Percentiles rank a stretch among this genome's conserved stretches.
phyloP scores from a whole-genome alignment of 768 basidiomycete genomes.

The Lyophyllum shimeji region DNA sequence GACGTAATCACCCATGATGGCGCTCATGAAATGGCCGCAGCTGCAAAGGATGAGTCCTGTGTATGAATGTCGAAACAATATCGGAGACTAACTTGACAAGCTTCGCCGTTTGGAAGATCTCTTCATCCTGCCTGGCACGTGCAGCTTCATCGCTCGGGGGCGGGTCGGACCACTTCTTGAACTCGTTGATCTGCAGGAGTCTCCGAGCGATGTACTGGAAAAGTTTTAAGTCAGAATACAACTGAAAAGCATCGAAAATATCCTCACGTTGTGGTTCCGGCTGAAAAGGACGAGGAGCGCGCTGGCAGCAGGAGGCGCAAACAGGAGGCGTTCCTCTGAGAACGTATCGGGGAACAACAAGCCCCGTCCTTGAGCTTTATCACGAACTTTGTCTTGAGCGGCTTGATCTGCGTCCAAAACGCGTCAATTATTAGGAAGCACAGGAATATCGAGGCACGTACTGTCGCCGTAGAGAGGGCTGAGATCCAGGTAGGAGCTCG shows the following conservation, averaged over 20 bases:
- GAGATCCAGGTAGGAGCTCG: constrained; percentile 57
- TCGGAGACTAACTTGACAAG: constrained; percentile 44
- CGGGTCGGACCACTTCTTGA: constrained; percentile 42
- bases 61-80: neutral
- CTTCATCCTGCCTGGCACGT: constrained; percentile 43
- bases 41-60: constrained; percentile 17
- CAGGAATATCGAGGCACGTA: constrained; percentile 15
- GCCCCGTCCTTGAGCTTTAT: constrained; percentile 49
- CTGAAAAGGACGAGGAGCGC: constrained; percentile 56
- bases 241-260: no score
- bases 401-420: constrained; percentile 27
- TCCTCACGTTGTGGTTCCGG: constrained; percentile 57
- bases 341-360: constrained; percentile 54
- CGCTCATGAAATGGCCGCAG: constrained; percentile 54
- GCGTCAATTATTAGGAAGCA: neutral
- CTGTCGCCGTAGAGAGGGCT: constrained; percentile 55
- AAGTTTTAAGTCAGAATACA: no score
- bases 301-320: constrained; percentile 53
- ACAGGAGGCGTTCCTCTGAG: constrained; percentile 48
- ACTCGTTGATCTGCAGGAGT: constrained; percentile 57
- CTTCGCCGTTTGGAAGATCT: constrained; percentile 56
- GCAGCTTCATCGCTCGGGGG: constrained; percentile 27
- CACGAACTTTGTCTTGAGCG: constrained; percentile 42
- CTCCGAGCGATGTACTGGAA: constrained; percentile 48
- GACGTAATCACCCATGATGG: constrained; percentile 60